Base-by-base conservation (phyloP, 2,329 filamentous ascomycete genomes). In the Shiraia bambusicola region DNA sequence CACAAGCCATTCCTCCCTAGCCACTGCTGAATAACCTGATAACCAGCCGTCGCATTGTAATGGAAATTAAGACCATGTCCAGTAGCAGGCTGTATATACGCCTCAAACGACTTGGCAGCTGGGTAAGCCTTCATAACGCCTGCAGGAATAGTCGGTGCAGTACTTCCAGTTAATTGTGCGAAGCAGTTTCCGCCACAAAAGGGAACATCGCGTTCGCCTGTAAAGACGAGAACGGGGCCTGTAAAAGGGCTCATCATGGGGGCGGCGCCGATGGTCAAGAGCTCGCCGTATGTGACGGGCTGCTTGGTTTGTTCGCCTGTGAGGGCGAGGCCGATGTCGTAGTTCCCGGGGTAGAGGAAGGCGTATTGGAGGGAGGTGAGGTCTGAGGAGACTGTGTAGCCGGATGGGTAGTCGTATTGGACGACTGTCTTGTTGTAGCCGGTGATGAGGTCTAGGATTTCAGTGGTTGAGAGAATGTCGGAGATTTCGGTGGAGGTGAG, bases 131-230 rank as follows among this genome's bases (percentile, higher is more conserved):
- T 36, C 36, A 52, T 59, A 0, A 74, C 75, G 15, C 61, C 58
- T 9, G 70, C 74, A 1, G 77, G 74, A 30, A 81, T 72, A 19
- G 69, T 73, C 1, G 65, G 53, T 1, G 71, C 61, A 8, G 34
- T 53, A 11, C 66, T 69, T 0, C 74, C 78, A 14, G 64, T 69
- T 3, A 69, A 56, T 34, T 34, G 34, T 11, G 40, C 49, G 28
- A 49, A 57, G 66, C 81, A 85, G 61, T 84, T 76, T 17, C 80
- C 79, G 3, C 81, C 82, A 45, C 83, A 86, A 62, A 81, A 85
- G 5, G 78, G 75, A 34, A 82, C 76, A 25, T 69, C 65, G 22
- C 54, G 42, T 22, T 59, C 49, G 12, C 82, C 81, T 24, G 80
- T 83, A 43, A 85, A 72, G 35, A 85, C 71, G 32, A 82, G 63